Evolutionary conservation across 176 grass and related monocot species (phyloP).

Genomic region (Bolboschoenus planiculmis): DNA sequence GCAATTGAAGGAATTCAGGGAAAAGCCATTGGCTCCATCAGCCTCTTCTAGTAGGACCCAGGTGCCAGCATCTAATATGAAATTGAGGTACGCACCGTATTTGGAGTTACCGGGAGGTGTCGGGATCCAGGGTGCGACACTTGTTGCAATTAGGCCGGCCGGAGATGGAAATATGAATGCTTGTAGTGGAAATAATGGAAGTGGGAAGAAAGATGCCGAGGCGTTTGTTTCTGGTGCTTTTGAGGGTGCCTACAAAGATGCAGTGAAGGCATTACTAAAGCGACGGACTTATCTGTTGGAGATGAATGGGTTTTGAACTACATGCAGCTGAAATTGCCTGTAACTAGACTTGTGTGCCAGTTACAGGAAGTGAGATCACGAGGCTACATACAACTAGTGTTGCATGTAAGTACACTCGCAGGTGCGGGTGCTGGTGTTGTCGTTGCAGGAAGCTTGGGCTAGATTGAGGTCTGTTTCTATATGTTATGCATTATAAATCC

Average conservation of each 20-base stretch:
- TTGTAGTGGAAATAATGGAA: constrained; percentile 33
- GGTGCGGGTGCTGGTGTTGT: not conserved
- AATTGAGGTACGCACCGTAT: constrained; percentile 75
- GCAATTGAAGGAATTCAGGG: constrained; percentile 89
- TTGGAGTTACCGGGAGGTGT: constrained; percentile 67
- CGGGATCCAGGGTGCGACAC: constrained; percentile 68
- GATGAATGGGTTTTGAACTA: constrained; percentile 86
- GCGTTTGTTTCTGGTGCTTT: constrained; percentile 59
- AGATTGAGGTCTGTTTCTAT: constrained; percentile 12
- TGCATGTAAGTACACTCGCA: not conserved
- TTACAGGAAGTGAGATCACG: not conserved
- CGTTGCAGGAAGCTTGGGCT: not conserved
- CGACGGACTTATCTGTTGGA: constrained; percentile 77
- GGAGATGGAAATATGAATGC: constrained; percentile 34
- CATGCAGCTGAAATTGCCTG: not conserved
- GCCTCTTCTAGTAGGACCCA: constrained; percentile 86
- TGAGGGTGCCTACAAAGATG: constrained; percentile 58
- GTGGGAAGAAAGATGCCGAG: constrained; percentile 48
- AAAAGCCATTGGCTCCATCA: constrained; percentile 57
- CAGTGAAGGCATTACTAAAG: constrained; percentile 76
- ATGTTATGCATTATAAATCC: constrained; percentile 17
- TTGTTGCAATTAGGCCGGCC: constrained; percentile 74
- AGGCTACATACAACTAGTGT: not conserved
- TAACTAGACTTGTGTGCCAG: not conserved
- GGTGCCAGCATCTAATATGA: constrained; percentile 90